phyloP scores from a whole-genome alignment of 2,329 filamentous ascomycete genomes.

The Cladobotryum mycophilum region DNA sequence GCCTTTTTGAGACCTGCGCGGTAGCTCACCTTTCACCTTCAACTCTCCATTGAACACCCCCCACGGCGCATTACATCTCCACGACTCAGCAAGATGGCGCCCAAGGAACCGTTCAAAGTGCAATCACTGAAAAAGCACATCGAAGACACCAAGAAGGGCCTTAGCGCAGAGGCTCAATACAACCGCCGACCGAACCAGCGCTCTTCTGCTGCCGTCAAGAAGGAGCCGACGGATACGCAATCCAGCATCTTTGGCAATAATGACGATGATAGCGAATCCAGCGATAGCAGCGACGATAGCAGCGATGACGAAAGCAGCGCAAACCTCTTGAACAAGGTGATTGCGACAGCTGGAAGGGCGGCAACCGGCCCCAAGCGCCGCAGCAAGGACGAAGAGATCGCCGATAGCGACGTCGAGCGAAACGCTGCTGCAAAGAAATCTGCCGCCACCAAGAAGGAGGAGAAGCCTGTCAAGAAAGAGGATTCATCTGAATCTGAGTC shows the following conservation, averaged over 20 bases:
- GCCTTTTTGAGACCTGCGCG: conserved; percentile 2
- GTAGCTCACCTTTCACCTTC: neutral
- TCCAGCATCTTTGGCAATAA: conserved; percentile 26
- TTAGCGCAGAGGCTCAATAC: conserved; percentile 27
- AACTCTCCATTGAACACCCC: conserved; percentile 18
- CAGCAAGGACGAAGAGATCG: conserved; percentile 33
- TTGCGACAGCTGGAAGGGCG: conserved; percentile 12
- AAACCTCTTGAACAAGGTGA: conserved; percentile 29
- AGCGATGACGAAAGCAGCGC: conserved; percentile 23
- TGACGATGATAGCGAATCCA: conserved; percentile 25
- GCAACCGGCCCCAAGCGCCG: conserved; percentile 20
- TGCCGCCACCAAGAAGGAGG: conserved; percentile 10
- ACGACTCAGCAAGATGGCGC: conserved; percentile 27
- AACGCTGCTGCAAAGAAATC: conserved; percentile 21
- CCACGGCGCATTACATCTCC: conserved; percentile 11
- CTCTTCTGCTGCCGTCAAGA: conserved; percentile 26
- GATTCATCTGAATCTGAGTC: conserved; percentile 11
- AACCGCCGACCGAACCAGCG: conserved; percentile 23
- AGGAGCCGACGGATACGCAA: conserved; percentile 18
- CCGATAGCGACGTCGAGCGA: conserved; percentile 37
- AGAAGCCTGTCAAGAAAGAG: conserved; percentile 6
- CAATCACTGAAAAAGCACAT: conserved; percentile 34
- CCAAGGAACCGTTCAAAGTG: conserved; percentile 29
- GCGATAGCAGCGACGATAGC: conserved; percentile 29
- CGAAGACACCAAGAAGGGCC: conserved; percentile 30